phyloP scores from a whole-genome alignment of 768 basidiomycete genomes.

The Amanita polypyramis region DNA sequence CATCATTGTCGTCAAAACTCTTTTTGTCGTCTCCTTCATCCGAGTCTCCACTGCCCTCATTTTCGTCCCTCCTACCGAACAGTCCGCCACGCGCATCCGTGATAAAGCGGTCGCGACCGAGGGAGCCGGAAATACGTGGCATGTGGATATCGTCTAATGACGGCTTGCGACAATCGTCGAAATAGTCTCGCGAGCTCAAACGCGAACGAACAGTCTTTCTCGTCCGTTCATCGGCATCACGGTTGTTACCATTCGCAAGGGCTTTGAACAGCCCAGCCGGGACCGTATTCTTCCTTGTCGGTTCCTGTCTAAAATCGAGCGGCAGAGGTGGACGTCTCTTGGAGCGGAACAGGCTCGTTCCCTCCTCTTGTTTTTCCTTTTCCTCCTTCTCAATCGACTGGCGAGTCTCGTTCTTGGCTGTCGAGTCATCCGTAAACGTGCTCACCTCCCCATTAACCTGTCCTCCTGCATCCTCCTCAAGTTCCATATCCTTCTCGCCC shows the following conservation, averaged over 20 bases:
- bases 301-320: conserved; percentile 52
- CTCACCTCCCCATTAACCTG: background rate
- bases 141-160: conserved; percentile 73
- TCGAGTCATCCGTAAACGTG: conserved; percentile 6
- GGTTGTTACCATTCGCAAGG: conserved; percentile 30
- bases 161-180: conserved; percentile 43
- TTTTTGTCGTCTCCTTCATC: background rate
- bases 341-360: conserved; percentile 15
- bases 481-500: conserved; percentile 11
- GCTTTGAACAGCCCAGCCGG: conserved; percentile 85
- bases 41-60: background rate
- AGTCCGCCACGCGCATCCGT: conserved; percentile 31
- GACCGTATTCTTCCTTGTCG: conserved; percentile 53
- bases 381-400: conserved; percentile 15
- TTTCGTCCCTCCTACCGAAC: background rate
- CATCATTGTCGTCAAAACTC: conserved; percentile 20
- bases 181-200: conserved; percentile 63
- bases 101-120: conserved; percentile 41
- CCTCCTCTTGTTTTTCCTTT: conserved; percentile 11
- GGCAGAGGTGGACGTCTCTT: conserved; percentile 68
- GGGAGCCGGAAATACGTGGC: conserved; percentile 54
- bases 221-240: conserved; percentile 49
- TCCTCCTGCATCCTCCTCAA: conserved; percentile 9
- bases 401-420: conserved; percentile 9
- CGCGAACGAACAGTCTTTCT: conserved; percentile 67